These are phyloP conservation scores for Yamadazyma sp. DNA, from an alignment of 1,139 yeast species.

Conservation along the genomic window DNA sequence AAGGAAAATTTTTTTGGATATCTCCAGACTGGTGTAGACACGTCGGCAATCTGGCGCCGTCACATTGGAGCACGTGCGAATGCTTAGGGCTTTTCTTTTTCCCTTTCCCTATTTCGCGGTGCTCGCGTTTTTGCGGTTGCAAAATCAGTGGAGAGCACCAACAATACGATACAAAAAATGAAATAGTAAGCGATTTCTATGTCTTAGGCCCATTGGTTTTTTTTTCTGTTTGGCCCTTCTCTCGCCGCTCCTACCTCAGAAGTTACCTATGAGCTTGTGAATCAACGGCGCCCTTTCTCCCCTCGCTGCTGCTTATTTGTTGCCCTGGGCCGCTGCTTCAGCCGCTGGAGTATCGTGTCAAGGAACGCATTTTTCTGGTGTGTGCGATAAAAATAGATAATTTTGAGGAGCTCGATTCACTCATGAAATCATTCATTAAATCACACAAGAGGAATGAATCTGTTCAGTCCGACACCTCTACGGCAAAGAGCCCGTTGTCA, in stretches of 20 bases:
- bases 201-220: no score
- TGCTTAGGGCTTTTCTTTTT: conserved; percentile 7
- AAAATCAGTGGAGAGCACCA: background rate
- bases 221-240: no score
- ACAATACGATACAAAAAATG: no score
- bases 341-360: background rate
- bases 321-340: no score
- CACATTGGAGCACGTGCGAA: conserved; percentile 9
- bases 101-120: background rate
- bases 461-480: conserved; percentile 14
- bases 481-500: conserved; percentile 19
- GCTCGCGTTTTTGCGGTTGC: background rate
- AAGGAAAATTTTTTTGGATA: conserved; percentile 11
- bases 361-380: background rate
- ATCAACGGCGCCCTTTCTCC: no score
- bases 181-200: no score
- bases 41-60: conserved; percentile 2
- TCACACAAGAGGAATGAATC: conserved; percentile 38
- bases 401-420: background rate
- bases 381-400: conserved; percentile 5
- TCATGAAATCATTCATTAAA: conserved; percentile 50
- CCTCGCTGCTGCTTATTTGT: no score
- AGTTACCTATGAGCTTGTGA: no score
- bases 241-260: no score
- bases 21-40: conserved; percentile 2